Evolutionary conservation across 1,284 basidiomycete genomes (phyloP).

Genomic region (Papiliotrema laurentii): DNA sequence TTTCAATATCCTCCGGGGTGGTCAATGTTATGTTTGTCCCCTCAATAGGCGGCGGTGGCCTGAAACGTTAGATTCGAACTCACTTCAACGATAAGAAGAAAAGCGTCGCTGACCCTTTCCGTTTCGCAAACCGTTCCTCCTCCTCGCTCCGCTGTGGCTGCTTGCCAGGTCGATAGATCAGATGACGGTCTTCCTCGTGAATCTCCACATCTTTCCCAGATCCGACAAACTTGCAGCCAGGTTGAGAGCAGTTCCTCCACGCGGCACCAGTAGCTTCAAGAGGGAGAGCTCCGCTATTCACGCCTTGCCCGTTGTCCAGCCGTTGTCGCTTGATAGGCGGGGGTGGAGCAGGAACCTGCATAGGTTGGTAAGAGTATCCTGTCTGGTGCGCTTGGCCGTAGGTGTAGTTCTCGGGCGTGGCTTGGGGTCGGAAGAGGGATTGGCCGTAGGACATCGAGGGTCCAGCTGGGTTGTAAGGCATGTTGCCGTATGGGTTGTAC

Average conservation of each 20-base stretch:
- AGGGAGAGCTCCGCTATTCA: constrained; percentile 1
- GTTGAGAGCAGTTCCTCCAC: constrained; percentile 57
- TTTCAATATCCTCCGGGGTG: constrained; percentile 71
- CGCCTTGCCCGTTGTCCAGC: neutral
- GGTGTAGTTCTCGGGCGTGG: constrained; percentile 57
- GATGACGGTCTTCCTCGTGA: constrained; percentile 86
- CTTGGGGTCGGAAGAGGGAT: constrained; percentile 28
- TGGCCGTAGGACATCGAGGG: constrained; percentile 13
- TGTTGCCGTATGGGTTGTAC: constrained; percentile 4
- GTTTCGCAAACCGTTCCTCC: constrained; percentile 57
- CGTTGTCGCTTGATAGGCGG: constrained; percentile 16
- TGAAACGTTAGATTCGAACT: constrained; percentile 29
- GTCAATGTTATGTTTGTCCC: constrained; percentile 73
- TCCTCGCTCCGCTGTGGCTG: constrained; percentile 54
- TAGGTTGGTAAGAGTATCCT: constrained; percentile 1
- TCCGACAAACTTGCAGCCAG: constrained; percentile 68
- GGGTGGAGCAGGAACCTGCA: neutral
- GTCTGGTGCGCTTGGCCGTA: constrained; percentile 54
- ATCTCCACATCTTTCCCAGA: constrained; percentile 68
- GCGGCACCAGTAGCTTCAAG: constrained; percentile 6
- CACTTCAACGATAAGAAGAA: constrained; percentile 64
- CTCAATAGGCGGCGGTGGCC: constrained; percentile 59
- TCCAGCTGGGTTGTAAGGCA: neutral
- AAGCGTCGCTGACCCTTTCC: constrained; percentile 53
- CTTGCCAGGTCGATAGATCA: constrained; percentile 65